Percentiles rank a stretch among this genome's conserved stretches.
These are phyloP conservation scores for Balamuthia mandrillaris DNA, from an alignment of 208 protist species.

Conservation along the genomic window DNA sequence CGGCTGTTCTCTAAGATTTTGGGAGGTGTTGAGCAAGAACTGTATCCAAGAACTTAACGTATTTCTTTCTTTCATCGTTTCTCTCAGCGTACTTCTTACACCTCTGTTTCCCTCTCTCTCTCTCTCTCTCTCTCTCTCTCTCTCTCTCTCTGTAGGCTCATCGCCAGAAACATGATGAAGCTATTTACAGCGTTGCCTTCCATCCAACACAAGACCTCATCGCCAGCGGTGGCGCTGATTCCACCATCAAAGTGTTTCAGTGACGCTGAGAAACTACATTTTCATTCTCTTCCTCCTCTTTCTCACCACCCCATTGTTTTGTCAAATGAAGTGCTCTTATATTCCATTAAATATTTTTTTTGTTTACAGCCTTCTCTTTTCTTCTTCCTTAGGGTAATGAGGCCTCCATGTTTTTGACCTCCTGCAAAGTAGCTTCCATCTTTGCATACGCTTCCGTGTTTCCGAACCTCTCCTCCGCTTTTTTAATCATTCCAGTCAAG, in stretches of 20 bases:
- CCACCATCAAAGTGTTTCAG: constrained; percentile 43
- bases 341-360: too few species aligned
- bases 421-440: too few species aligned
- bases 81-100: too few species aligned
- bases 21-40: constrained; percentile 48
- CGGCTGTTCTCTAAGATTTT: constrained; percentile 46
- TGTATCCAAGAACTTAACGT: constrained; percentile 45
- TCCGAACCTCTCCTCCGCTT: too few species aligned
- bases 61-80: not conserved
- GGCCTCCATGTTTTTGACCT: too few species aligned
- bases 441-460: too few species aligned
- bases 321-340: too few species aligned
- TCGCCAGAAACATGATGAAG: constrained; percentile 50
- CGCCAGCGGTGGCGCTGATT: constrained; percentile 45
- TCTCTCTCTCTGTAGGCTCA: not conserved
- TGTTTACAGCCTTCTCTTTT: too few species aligned
- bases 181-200: constrained; percentile 43
- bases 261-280: not conserved
- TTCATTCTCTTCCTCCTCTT: not conserved
- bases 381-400: too few species aligned
- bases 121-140: not conserved
- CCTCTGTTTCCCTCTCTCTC: not conserved
- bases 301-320: too few species aligned
- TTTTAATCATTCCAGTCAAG: not conserved
- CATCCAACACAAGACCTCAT: constrained; percentile 49